Conservation (phyloP, 768 basidiomycete species). For the Gautieria morchelliformis region DNA sequence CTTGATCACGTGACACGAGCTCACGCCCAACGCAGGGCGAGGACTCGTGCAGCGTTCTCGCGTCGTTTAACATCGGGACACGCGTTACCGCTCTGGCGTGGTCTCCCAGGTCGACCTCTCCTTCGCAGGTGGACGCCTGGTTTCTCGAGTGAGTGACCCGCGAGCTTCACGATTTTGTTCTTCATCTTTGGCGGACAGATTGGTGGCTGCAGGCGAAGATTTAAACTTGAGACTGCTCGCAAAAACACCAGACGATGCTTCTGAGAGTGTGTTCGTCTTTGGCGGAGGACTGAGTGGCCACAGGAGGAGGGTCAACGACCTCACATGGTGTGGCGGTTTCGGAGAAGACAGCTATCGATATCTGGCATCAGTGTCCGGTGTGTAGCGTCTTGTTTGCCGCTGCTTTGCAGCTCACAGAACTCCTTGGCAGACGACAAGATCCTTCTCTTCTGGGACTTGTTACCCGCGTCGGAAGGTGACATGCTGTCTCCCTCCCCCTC, state of each 20-base stretch:
- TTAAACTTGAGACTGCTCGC: constrained; percentile 64
- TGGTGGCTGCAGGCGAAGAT: constrained; percentile 58
- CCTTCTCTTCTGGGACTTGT: constrained; percentile 82
- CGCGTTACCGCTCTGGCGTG: constrained; percentile 69
- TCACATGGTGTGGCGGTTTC: constrained; percentile 71
- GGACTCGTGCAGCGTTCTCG: constrained; percentile 39
- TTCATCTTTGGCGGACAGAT: constrained; percentile 29
- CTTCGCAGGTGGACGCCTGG: constrained; percentile 57
- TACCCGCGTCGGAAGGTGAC: not conserved
- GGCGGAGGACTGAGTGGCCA: constrained; percentile 78
- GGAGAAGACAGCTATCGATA: constrained; percentile 60
- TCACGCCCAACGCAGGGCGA: constrained; percentile 27
- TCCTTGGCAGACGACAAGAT: constrained; percentile 58
- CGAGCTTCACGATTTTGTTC: not conserved
- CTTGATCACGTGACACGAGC: constrained; percentile 1
- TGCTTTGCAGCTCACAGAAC: not conserved
- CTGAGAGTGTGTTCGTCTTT: constrained; percentile 54
- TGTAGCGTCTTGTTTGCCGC: constrained; percentile 9
- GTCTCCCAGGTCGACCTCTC: constrained; percentile 63
- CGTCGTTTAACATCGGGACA: constrained; percentile 65
- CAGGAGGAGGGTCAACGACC: constrained; percentile 67
- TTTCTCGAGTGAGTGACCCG: constrained; percentile 48
- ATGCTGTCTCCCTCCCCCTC: constrained; percentile 30
- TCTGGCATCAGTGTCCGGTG: constrained; percentile 75
- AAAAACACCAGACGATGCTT: constrained; percentile 33